phyloP scores from a whole-genome alignment of 1,284 basidiomycete genomes.

The Calocybe gambosa region DNA sequence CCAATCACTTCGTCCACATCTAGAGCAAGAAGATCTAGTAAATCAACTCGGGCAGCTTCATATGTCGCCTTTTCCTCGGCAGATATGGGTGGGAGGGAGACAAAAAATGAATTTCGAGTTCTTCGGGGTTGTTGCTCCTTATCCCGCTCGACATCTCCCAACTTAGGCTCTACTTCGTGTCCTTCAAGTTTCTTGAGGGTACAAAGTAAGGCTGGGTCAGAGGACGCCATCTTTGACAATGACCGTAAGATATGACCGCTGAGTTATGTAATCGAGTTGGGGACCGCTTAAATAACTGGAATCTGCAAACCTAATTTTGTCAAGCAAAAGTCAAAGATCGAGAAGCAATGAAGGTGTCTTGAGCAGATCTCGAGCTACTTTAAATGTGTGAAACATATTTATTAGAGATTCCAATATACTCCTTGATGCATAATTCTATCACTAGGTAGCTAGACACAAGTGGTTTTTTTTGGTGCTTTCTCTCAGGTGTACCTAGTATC shows the following conservation, averaged over 20 bases:
- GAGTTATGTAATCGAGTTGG: not conserved
- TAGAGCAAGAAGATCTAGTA: constrained; percentile 28
- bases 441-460: too few species aligned
- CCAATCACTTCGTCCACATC: constrained; percentile 50
- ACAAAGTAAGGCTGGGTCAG: constrained; percentile 14
- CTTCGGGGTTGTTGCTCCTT: constrained; percentile 1
- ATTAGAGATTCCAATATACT: too few species aligned
- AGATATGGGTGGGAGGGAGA: constrained; percentile 30
- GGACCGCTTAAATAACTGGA: not conserved
- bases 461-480: too few species aligned
- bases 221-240: constrained; percentile 13
- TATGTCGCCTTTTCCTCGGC: constrained; percentile 36
- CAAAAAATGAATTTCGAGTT: constrained; percentile 21
- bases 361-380: too few species aligned
- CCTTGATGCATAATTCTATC: too few species aligned
- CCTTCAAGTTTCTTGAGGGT: constrained; percentile 5
- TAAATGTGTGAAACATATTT: too few species aligned
- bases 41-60: constrained; percentile 27
- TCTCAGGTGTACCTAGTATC: too few species aligned
- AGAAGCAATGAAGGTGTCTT: too few species aligned
- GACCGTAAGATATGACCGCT: not conserved
- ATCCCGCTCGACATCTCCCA: not conserved
- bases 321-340: too few species aligned
- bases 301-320: too few species aligned
- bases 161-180: not conserved